Conservation (phyloP, 129 eudicot genomes). For the Ambrosia trifida region DNA sequence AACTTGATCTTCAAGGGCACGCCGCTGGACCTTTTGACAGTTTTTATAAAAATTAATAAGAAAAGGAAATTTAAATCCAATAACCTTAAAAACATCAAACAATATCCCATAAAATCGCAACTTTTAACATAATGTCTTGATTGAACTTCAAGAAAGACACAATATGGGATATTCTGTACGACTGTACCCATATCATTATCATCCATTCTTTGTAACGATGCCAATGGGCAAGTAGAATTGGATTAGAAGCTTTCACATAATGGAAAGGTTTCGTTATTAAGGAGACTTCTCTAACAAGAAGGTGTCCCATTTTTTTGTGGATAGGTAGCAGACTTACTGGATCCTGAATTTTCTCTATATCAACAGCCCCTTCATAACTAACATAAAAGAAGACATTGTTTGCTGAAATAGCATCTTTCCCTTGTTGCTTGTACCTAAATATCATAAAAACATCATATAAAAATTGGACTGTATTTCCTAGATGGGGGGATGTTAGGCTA, state of each 20-base stretch:
- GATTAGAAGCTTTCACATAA: neutral
- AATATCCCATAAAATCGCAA: neutral
- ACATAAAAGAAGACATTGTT: conserved; percentile 79
- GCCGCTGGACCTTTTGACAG: conserved; percentile 62
- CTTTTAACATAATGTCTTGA: neutral
- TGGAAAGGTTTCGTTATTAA: neutral
- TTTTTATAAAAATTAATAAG: conserved; percentile 9
- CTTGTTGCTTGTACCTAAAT: conserved; percentile 89
- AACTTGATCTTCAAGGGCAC: conserved; percentile 88
- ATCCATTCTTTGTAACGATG: too few species aligned
- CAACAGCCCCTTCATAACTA: conserved; percentile 85
- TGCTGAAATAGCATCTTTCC: conserved; percentile 83
- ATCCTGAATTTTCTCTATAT: conserved; percentile 73
- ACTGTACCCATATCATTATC: too few species aligned
- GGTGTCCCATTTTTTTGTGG: neutral
- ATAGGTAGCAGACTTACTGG: conserved; percentile 54
- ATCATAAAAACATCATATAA: conserved; percentile 8
- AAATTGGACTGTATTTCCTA: conserved; percentile 6
- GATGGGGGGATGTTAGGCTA: conserved; percentile 6
- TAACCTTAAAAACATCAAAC: neutral
- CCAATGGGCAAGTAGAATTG: neutral
- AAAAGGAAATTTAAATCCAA: neutral
- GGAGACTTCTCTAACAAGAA: neutral
- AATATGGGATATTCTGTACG: too few species aligned
- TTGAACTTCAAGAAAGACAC: neutral